Conservation (phyloP, 352 stramenopile species). For the Phytophthora fragariaefolia region DNA sequence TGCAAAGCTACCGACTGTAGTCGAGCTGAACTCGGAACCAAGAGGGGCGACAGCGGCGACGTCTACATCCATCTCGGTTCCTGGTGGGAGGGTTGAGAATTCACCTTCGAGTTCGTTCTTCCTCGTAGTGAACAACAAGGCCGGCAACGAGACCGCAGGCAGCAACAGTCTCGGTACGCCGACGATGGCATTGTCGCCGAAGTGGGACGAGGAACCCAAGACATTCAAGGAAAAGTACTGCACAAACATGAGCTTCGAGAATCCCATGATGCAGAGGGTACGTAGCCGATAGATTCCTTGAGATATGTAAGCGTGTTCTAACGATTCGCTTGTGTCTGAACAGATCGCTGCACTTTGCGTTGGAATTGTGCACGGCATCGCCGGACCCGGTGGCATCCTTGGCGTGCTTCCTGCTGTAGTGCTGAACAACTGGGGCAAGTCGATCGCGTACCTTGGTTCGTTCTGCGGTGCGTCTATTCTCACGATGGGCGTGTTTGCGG, state of each 20-base stretch:
- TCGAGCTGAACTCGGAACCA: background rate
- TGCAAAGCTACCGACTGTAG: background rate
- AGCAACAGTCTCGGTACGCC: background rate
- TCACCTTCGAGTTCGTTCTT: background rate
- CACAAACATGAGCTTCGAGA: constrained; percentile 46
- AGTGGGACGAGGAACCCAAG: constrained; percentile 1
- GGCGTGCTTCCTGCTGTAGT: constrained; percentile 78
- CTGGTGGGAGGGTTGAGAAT: background rate
- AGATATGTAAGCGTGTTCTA: too few species aligned
- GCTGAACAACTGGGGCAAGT: constrained; percentile 40
- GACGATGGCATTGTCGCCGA: constrained; percentile 3
- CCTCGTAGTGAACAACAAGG: background rate
- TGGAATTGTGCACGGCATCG: constrained; percentile 88
- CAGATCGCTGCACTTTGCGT: constrained; percentile 67
- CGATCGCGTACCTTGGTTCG: constrained; percentile 73
- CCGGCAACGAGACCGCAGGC: constrained; percentile 3
- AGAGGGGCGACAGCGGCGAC: background rate
- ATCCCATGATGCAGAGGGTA: constrained; percentile 53
- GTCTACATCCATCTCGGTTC: background rate
- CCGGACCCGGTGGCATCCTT: constrained; percentile 66
- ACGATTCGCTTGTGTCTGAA: background rate
- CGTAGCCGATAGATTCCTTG: too few species aligned
- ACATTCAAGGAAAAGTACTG: constrained; percentile 37
- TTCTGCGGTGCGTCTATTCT: constrained; percentile 91
- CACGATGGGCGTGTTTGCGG: constrained; percentile 88